Conservation (phyloP, 192 early-diverging fungal species). For the Linnemannia hyalina region DNA sequence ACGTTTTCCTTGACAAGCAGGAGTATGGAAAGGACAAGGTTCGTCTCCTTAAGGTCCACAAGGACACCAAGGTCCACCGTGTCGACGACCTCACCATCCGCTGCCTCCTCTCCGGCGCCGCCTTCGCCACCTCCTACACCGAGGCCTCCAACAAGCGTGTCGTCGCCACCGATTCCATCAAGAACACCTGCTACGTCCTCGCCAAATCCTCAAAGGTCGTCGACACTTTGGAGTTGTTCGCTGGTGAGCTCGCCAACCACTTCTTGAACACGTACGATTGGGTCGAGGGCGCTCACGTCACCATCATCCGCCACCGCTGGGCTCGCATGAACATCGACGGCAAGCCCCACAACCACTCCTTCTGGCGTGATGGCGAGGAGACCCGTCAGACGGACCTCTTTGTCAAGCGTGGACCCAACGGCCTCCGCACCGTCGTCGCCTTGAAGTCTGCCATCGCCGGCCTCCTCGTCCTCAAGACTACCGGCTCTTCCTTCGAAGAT, state of each 20-base stretch:
- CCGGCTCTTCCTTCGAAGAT: slow-evolving; percentile 82
- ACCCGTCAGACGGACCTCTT: slow-evolving; percentile 72
- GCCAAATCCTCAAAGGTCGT: slow-evolving; percentile 79
- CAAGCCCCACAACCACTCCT: slow-evolving; percentile 78
- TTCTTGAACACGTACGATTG: slow-evolving; percentile 81
- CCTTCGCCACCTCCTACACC: slow-evolving; percentile 78
- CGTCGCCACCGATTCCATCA: slow-evolving; percentile 82
- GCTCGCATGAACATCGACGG: slow-evolving; percentile 74
- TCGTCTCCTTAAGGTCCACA: slow-evolving; percentile 79
- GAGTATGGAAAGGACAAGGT: slow-evolving; percentile 84
- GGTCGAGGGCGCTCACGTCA: slow-evolving; percentile 72
- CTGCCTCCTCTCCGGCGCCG: slow-evolving; percentile 55
- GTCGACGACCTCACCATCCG: slow-evolving; percentile 77
- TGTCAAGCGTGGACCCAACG: slow-evolving; percentile 58
- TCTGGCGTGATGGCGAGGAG: slow-evolving; percentile 78
- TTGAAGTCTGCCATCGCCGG: slow-evolving; percentile 78
- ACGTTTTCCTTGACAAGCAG: slow-evolving; percentile 51
- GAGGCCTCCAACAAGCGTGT: slow-evolving; percentile 83
- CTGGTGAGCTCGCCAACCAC: slow-evolving; percentile 74
- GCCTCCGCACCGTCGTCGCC: slow-evolving; percentile 43
- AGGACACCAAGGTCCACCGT: slow-evolving; percentile 70
- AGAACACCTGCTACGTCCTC: slow-evolving; percentile 83
- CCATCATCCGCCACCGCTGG: slow-evolving; percentile 82
- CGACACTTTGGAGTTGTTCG: slow-evolving; percentile 81
- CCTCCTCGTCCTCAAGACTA: slow-evolving; percentile 86